Conservation (phyloP, 768 basidiomycete genomes). For the Fibroporia radiculosa region DNA sequence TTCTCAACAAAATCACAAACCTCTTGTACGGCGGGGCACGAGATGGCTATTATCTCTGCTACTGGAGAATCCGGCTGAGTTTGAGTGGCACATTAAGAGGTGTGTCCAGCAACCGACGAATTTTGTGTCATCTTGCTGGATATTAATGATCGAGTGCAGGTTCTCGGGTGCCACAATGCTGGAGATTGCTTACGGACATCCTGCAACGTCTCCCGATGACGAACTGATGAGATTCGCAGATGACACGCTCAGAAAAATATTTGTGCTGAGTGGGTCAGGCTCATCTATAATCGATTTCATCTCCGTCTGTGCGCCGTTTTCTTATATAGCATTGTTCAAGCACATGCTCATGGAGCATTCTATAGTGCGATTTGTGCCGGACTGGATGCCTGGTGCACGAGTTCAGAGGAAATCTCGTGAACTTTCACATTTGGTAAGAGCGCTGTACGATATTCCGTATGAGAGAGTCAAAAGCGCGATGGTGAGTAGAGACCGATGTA, state of each 20-base stretch:
- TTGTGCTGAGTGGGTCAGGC: slow-evolving; percentile 20
- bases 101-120: not conserved
- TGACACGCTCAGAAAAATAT: slow-evolving; percentile 8
- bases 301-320: slow-evolving; percentile 19
- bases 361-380: slow-evolving; percentile 15
- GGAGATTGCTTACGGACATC: slow-evolving; percentile 27
- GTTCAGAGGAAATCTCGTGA: slow-evolving; percentile 14
- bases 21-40: slow-evolving; percentile 14
- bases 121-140: not conserved
- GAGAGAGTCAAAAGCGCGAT: slow-evolving; percentile 11
- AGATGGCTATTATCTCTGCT: slow-evolving; percentile 18
- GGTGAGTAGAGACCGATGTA: slow-evolving; percentile 3
- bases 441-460: slow-evolving; percentile 14
- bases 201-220: slow-evolving; percentile 23
- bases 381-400: slow-evolving; percentile 17
- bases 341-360: not conserved
- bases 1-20: not conserved
- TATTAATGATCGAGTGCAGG: slow-evolving; percentile 11
- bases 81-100: slow-evolving; percentile 14
- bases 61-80: slow-evolving; percentile 18
- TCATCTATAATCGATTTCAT: slow-evolving; percentile 27
- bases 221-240: slow-evolving; percentile 22
- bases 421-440: slow-evolving; percentile 8
- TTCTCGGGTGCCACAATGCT: slow-evolving; percentile 24
- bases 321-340: not conserved